Evolutionary conservation across 768 basidiomycete genomes (phyloP).

Genomic region (Amanita inopinata): DNA sequence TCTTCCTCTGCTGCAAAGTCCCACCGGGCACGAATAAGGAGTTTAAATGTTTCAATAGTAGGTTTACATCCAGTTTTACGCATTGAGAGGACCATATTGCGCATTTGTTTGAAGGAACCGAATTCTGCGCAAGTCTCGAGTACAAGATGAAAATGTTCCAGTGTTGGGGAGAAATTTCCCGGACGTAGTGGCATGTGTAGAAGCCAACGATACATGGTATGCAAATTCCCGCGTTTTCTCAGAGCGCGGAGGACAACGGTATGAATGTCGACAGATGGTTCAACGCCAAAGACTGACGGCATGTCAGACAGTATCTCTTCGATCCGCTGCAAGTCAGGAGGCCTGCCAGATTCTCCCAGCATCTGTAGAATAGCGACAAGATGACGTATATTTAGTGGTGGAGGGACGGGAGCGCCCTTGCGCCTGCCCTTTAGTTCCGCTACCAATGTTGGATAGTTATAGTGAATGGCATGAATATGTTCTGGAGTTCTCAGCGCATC

Average conservation of each 20-base stretch:
- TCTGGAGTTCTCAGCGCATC: conserved; percentile 16
- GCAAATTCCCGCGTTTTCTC: conserved; percentile 31
- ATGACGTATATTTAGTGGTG: conserved; percentile 21
- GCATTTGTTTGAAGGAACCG: conserved; percentile 24
- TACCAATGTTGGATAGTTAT: conserved; percentile 14
- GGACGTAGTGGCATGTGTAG: conserved; percentile 41
- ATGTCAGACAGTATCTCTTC: conserved; percentile 43
- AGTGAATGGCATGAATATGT: conserved; percentile 4
- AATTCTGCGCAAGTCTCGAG: conserved; percentile 29
- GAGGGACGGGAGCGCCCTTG: conserved; percentile 12
- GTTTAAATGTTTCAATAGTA: conserved; percentile 34
- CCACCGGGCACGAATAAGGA: conserved; percentile 38
- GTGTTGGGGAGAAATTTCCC: conserved; percentile 33
- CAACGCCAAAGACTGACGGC: conserved; percentile 34
- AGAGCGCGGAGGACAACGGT: conserved; percentile 39
- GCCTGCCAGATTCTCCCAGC: conserved; percentile 42
- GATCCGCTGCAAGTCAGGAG: conserved; percentile 44
- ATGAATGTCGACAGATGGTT: conserved; percentile 37
- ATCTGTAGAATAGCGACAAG: conserved; percentile 30
- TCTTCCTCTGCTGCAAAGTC: conserved; percentile 19
- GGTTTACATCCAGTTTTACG: conserved; percentile 32
- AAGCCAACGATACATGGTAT: conserved; percentile 41
- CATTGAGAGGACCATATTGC: conserved; percentile 26
- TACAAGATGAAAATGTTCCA: conserved; percentile 47
- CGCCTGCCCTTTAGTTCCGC: conserved; percentile 14